Evolutionary conservation across 2,329 filamentous ascomycete genomes (phyloP).

Genomic region (Pleoardoris graminearum): DNA sequence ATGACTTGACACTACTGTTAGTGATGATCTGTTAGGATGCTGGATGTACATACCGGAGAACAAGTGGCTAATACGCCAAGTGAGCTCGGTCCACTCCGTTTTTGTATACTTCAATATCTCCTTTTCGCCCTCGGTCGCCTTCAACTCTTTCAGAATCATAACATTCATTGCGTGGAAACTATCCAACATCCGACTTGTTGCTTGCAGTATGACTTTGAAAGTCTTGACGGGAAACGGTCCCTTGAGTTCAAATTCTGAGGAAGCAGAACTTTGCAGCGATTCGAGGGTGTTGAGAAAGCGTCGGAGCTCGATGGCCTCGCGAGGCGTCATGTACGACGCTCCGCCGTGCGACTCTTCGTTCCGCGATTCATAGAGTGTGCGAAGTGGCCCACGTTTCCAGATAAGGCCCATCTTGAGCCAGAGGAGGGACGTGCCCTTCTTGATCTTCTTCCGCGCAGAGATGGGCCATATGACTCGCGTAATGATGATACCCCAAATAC

Average conservation of each 20-base stretch:
- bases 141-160: constrained; percentile 78
- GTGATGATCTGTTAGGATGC: background rate
- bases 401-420: constrained; percentile 95
- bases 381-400: constrained; percentile 91
- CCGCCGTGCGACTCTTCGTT: constrained; percentile 22
- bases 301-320: constrained; percentile 85
- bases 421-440: constrained; percentile 84
- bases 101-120: constrained; percentile 78
- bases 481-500: constrained; percentile 88
- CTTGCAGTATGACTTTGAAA: constrained; percentile 74
- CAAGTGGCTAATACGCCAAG: constrained; percentile 87
- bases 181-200: constrained; percentile 83
- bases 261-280: constrained; percentile 69
- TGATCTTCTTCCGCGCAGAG: constrained; percentile 83
- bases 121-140: constrained; percentile 77
- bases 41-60: constrained; percentile 56
- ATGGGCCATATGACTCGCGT: constrained; percentile 93
- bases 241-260: constrained; percentile 84
- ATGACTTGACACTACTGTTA: constrained; percentile 60
- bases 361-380: constrained; percentile 60
- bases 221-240: constrained; percentile 80
- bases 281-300: constrained; percentile 76
- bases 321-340: constrained; percentile 77
- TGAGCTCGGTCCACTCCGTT: constrained; percentile 77
- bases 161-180: constrained; percentile 97